A percentile compares a stretch with the other conserved stretches of the same genome.
phyloP scores from a whole-genome alignment of 108 stramenopile genomes.

The Fragilaria crotonensis region DNA sequence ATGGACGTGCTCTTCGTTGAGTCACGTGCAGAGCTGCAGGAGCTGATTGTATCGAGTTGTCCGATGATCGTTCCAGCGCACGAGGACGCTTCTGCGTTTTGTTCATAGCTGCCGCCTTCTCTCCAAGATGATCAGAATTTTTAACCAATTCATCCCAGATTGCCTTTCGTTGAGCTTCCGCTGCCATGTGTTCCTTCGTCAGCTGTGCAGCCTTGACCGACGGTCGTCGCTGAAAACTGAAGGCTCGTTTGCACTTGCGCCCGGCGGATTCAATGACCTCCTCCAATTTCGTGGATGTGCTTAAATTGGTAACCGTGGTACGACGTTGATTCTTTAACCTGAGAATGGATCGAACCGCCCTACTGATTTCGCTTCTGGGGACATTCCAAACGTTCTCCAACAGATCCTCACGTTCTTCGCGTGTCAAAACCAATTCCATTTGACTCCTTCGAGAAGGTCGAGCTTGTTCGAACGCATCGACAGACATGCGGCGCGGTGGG shows the following conservation, averaged over 20 bases:
- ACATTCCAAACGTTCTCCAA: conserved; percentile 44
- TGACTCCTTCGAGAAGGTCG: conserved; percentile 26
- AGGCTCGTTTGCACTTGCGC: conserved; percentile 27
- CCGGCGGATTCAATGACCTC: conserved; percentile 39
- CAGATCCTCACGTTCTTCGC: conserved; percentile 48
- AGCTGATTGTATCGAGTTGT: background rate
- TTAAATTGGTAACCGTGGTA: conserved; percentile 56
- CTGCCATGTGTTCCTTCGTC: background rate
- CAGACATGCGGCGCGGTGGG: conserved; percentile 14
- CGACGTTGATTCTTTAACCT: conserved; percentile 54
- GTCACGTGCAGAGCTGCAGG: background rate
- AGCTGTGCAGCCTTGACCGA: background rate
- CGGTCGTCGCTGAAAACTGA: background rate
- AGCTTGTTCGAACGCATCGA: conserved; percentile 45
- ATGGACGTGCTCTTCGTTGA: background rate
- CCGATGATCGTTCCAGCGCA: no score
- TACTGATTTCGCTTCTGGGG: conserved; percentile 47
- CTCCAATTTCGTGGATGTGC: conserved; percentile 39
- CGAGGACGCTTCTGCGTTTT: no score
- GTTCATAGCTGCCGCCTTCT: no score
- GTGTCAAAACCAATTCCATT: conserved; percentile 40
- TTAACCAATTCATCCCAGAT: no score
- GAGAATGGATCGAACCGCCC: conserved; percentile 48
- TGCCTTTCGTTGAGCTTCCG: background rate
- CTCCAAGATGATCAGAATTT: no score